Conservation (phyloP, 78 protist species). For the Dictyostelium brefeldianum region DNA sequence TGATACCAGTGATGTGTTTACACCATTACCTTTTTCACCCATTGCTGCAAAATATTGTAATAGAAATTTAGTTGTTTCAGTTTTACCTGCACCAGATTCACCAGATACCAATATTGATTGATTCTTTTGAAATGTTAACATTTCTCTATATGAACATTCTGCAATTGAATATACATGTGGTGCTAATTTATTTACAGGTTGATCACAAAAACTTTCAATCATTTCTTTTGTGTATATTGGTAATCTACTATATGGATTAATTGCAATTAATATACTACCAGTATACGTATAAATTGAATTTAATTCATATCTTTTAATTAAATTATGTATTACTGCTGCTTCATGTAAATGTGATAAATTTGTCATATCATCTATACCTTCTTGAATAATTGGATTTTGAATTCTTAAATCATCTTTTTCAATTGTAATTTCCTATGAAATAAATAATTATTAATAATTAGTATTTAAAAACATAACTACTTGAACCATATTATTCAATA, state of each 20-base stretch:
- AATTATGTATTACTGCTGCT: slow-evolving; percentile 86
- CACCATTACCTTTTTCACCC: slow-evolving; percentile 67
- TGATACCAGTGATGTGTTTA: slow-evolving; percentile 1
- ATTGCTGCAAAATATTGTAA: slow-evolving; percentile 87
- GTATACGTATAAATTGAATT: slow-evolving; percentile 86
- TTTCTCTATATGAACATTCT: slow-evolving; percentile 67
- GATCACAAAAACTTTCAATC: slow-evolving; percentile 82
- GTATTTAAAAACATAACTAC: neutral
- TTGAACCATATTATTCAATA: neutral
- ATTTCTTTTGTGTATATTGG: slow-evolving; percentile 75
- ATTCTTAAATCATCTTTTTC: slow-evolving; percentile 30
- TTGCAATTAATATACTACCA: slow-evolving; percentile 81
- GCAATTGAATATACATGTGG: slow-evolving; percentile 91
- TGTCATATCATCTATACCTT: slow-evolving; percentile 93
- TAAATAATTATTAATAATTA: too few relatives aligned
- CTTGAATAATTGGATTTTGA: slow-evolving; percentile 81
- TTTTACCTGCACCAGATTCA: slow-evolving; percentile 91
- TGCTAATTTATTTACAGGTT: slow-evolving; percentile 40
- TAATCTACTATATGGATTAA: slow-evolving; percentile 70
- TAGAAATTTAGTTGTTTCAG: slow-evolving; percentile 69
- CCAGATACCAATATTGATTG: slow-evolving; percentile 82
- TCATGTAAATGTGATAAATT: slow-evolving; percentile 77
- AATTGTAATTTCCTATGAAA: slow-evolving; percentile 8
- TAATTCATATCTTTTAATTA: slow-evolving; percentile 80
- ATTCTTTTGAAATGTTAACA: slow-evolving; percentile 73